These are phyloP conservation scores for Globisporangium yorkense DNA, from an alignment of 352 stramenopile species.

Conservation along the genomic window DNA sequence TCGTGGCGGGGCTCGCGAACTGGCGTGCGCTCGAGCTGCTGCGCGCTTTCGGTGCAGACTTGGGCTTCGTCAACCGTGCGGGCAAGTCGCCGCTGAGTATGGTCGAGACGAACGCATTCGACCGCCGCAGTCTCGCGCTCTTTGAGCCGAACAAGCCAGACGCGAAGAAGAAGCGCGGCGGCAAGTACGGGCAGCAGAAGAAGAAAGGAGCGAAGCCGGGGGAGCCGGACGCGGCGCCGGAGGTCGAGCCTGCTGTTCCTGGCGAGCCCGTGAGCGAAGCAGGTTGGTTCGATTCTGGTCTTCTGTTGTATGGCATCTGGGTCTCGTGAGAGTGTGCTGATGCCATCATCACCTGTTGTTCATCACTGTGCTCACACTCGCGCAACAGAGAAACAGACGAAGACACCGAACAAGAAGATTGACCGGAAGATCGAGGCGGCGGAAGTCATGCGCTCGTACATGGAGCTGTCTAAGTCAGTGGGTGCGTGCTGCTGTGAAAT, in stretches of 20 bases:
- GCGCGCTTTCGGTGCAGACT: constrained; percentile 21
- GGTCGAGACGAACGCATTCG: constrained; percentile 52
- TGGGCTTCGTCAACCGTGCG: constrained; percentile 20
- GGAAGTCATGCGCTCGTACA: constrained; percentile 27
- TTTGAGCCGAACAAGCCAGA: constrained; percentile 21
- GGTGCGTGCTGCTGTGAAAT: constrained; percentile 13
- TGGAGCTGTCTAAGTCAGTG: constrained; percentile 27
- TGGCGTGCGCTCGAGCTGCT: constrained; percentile 38
- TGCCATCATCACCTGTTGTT: not conserved
- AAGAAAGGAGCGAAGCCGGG: constrained; percentile 3
- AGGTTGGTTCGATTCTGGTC: constrained; percentile 10
- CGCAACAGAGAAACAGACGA: constrained; percentile 29
- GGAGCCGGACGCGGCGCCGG: not conserved
- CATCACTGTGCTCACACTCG: not conserved
- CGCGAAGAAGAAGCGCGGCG: constrained; percentile 15
- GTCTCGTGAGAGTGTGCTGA: not conserved
- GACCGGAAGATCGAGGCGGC: constrained; percentile 23
- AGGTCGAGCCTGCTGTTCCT: not conserved
- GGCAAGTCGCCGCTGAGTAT: constrained; percentile 34
- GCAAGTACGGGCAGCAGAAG: constrained; percentile 7
- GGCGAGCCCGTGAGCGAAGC: constrained; percentile 27
- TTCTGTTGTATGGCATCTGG: not conserved
- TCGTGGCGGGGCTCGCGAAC: constrained; percentile 41
- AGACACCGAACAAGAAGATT: constrained; percentile 17
- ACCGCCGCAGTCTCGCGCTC: constrained; percentile 9